Evolutionary conservation across 2,329 filamentous ascomycete species (phyloP).

Genomic region (Fusarium tjaetaba): DNA sequence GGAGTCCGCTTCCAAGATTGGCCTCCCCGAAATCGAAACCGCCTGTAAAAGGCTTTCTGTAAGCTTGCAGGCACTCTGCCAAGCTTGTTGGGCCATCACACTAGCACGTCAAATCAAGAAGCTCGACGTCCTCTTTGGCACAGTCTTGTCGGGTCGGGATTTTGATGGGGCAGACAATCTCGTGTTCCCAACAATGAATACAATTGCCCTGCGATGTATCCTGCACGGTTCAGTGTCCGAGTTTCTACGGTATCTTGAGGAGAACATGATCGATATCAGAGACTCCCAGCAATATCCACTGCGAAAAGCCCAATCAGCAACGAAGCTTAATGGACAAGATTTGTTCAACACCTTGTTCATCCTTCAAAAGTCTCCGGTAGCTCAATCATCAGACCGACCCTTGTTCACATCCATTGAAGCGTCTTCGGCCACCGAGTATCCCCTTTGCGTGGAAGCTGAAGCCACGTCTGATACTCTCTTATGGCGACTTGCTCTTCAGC

Average conservation of each 20-base stretch:
- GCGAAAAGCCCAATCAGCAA: slow-evolving; percentile 68
- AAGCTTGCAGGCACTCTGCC: slow-evolving; percentile 80
- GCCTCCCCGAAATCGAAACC: slow-evolving; percentile 42
- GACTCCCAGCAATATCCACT: slow-evolving; percentile 82
- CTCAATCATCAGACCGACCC: neutral
- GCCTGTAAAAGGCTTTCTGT: slow-evolving; percentile 75
- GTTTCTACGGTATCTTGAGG: slow-evolving; percentile 79
- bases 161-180: slow-evolving; percentile 72
- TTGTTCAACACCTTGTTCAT: slow-evolving; percentile 69
- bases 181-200: slow-evolving; percentile 94
- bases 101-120: slow-evolving; percentile 70
- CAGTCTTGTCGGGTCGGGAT: slow-evolving; percentile 86
- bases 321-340: slow-evolving; percentile 47
- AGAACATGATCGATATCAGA: slow-evolving; percentile 71
- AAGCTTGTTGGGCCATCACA: slow-evolving; percentile 79
- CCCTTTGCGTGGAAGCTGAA: slow-evolving; percentile 85
- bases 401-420: slow-evolving; percentile 73
- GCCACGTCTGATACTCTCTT: slow-evolving; percentile 62
- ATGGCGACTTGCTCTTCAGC: slow-evolving; percentile 79
- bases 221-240: slow-evolving; percentile 73
- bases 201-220: slow-evolving; percentile 77
- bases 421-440: slow-evolving; percentile 78
- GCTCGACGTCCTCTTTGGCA: slow-evolving; percentile 83
- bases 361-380: slow-evolving; percentile 55
- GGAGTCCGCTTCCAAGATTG: slow-evolving; percentile 21